Conservation (phyloP, 2,329 filamentous ascomycete species). For the Fusarium illudens region DNA sequence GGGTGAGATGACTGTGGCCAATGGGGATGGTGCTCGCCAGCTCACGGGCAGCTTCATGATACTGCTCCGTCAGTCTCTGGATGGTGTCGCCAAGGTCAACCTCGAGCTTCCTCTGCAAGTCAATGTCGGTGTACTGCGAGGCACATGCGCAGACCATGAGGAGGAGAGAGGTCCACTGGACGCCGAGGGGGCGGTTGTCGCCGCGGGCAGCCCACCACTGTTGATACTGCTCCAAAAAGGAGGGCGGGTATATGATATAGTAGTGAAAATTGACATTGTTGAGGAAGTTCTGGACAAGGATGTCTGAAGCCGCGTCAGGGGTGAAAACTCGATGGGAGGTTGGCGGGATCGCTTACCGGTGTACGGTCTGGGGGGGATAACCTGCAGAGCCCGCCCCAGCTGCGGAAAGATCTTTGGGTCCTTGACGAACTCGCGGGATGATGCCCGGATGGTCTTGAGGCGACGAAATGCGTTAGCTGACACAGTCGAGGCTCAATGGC, state of each 20-base stretch:
- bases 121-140: slow-evolving; percentile 45
- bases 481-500: not conserved
- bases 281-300: slow-evolving; percentile 50
- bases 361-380: slow-evolving; percentile 47
- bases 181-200: slow-evolving; percentile 43
- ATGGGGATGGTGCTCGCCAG: slow-evolving; percentile 46
- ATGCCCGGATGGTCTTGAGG: slow-evolving; percentile 17
- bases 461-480: not conserved
- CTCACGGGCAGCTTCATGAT: slow-evolving; percentile 47
- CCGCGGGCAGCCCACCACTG: slow-evolving; percentile 47
- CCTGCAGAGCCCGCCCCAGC: slow-evolving; percentile 44
- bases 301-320: slow-evolving; percentile 41
- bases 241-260: slow-evolving; percentile 50
- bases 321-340: not conserved
- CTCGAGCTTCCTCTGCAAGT: slow-evolving; percentile 45
- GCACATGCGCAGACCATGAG: slow-evolving; percentile 51
- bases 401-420: slow-evolving; percentile 41
- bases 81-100: slow-evolving; percentile 43
- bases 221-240: slow-evolving; percentile 49
- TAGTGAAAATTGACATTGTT: slow-evolving; percentile 51
- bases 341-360: slow-evolving; percentile 43
- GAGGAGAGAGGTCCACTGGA: slow-evolving; percentile 51
- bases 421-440: slow-evolving; percentile 35
- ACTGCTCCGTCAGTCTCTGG: slow-evolving; percentile 44
- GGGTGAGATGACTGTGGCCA: slow-evolving; percentile 45